Evolutionary conservation across 495 filamentous ascomycete species (phyloP).

Genomic region (Patellaria atrata): DNA sequence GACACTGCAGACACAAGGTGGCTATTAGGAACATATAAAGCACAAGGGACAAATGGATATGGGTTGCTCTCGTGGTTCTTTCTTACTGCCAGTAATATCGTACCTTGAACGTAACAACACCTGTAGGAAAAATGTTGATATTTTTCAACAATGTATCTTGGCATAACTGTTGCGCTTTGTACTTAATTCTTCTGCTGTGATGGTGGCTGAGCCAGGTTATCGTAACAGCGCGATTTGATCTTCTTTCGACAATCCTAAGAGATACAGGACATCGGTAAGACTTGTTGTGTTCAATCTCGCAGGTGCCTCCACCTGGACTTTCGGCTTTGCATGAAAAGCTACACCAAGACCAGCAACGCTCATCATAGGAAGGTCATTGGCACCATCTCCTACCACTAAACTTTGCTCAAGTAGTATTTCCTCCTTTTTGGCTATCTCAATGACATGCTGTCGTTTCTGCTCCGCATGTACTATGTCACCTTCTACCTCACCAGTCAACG

Average conservation of each 20-base stretch:
- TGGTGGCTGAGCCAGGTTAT: no score
- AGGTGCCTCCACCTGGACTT: conserved; percentile 74
- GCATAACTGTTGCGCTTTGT: no score
- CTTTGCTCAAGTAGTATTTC: conserved; percentile 58
- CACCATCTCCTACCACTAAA: conserved; percentile 81
- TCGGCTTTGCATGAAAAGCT: conserved; percentile 86
- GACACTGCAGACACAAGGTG: no score
- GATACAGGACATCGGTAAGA: conserved; percentile 66
- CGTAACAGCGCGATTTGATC: conserved; percentile 17
- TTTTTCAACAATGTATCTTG: no score
- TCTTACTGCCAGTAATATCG: no score
- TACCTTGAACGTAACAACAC: no score
- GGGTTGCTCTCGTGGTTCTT: no score
- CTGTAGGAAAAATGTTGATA: no score
- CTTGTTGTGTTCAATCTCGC: conserved; percentile 68
- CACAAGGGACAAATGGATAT: no score
- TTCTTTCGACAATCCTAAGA: conserved; percentile 50
- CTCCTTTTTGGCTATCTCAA: conserved; percentile 62
- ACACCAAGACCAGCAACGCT: conserved; percentile 74
- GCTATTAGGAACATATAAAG: no score
- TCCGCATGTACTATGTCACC: conserved; percentile 70
- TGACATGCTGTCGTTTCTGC: conserved; percentile 61
- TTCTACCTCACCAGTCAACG: conserved; percentile 68
- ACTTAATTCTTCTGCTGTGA: no score
- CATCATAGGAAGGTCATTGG: conserved; percentile 93